These are phyloP conservation scores for Penicillium parvum DNA, from an alignment of 495 filamentous ascomycete genomes.

Conservation along the genomic window DNA sequence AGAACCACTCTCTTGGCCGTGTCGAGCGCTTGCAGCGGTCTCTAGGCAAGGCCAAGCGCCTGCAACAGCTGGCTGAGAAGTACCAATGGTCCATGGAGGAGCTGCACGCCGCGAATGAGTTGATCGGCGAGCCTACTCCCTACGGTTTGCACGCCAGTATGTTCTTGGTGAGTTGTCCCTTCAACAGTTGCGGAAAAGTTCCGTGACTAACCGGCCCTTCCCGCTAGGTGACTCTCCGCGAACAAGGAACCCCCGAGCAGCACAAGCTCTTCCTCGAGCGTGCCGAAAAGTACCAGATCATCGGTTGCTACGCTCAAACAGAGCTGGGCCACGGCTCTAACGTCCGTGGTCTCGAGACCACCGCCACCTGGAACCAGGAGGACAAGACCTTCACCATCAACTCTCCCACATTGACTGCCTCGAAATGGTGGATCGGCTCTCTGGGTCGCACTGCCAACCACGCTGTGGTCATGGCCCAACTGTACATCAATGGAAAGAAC, in stretches of 20 bases:
- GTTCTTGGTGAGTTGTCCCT: constrained; percentile 50
- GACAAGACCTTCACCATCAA: constrained; percentile 68
- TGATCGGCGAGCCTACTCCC: constrained; percentile 63
- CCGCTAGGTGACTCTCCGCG: constrained; percentile 57
- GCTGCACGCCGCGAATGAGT: constrained; percentile 50
- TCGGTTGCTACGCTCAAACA: constrained; percentile 75
- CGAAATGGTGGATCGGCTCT: constrained; percentile 79
- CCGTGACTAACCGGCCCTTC: background rate
- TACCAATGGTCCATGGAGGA: constrained; percentile 63
- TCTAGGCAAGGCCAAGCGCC: constrained; percentile 58
- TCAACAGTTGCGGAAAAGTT: background rate
- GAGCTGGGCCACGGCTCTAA: constrained; percentile 73
- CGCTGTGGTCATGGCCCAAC: constrained; percentile 70
- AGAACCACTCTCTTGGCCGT: constrained; percentile 62
- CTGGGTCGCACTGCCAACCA: constrained; percentile 69
- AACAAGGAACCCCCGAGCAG: constrained; percentile 67
- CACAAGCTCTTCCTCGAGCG: constrained; percentile 61
- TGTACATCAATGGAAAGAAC: constrained; percentile 57
- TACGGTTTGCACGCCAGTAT: constrained; percentile 65
- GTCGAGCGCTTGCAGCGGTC: constrained; percentile 60
- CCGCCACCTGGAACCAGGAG: constrained; percentile 62
- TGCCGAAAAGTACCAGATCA: constrained; percentile 59
- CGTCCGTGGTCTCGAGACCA: constrained; percentile 69
- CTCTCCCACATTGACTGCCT: constrained; percentile 61
- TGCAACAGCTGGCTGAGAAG: constrained; percentile 57